Base-by-base conservation (phyloP, 495 filamentous ascomycete species). In the Penicillium ucsense region DNA sequence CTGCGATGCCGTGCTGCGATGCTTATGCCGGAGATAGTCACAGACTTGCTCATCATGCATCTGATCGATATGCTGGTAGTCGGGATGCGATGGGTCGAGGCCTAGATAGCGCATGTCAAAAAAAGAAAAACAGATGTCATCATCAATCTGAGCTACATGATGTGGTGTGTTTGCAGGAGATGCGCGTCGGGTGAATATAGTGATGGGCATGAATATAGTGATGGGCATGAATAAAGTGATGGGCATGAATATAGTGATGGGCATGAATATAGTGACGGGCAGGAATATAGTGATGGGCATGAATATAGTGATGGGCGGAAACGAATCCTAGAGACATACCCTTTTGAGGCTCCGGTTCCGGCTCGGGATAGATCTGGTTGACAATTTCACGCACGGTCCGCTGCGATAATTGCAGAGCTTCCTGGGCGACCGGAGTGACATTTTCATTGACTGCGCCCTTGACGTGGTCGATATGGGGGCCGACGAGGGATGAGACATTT, bases 1-100 rank as follows among this genome's bases (percentile, higher is more conserved):
- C 20, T 46, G 45, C 27, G 31, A 34, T 12, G 52, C 43, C 5
- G 49, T 54, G 32, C 63, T 70, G 45, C 38, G 51, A 41, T 63
- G 55, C 48, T 55, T 56, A 6, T 67, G 56, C 40, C 52, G 55
- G 4, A 70, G 42, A 39, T 61, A 70, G 31, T 70, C 63, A 31
- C 56, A 60, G 6, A 70, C 43, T 30, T 49, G 49, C n/a, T 63
- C 62, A 31, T 51, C 54, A 4, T 62, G 55, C 50, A 65, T 51
- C 20, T 48, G 52, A 37, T 70, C 62, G 28, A 67, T 63, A 6
- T 38, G 37, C 29, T 52, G 35, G 11, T 46, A 40, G 31, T 61
- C 61, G 2, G 58, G 50, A 7, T 47, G 30, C 31, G 56, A 31
- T 9, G 35, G 8, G 0, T 33, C 39, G 12, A 30, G 9, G 31